phyloP scores from a whole-genome alignment of 306 rosid species.

The Trifolium subterraneum region DNA sequence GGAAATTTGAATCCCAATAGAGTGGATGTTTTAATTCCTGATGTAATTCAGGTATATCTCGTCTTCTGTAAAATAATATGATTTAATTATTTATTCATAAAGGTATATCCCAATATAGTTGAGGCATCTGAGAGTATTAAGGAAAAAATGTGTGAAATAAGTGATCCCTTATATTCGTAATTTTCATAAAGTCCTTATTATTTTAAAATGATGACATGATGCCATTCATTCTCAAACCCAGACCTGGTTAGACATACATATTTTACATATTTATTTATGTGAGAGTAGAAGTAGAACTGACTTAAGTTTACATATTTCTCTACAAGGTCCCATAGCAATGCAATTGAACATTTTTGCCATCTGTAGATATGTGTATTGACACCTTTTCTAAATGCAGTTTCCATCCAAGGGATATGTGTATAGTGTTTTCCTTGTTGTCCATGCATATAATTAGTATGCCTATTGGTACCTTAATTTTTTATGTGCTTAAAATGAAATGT shows the following conservation, averaged over 20 bases:
- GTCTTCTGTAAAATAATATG: conserved; percentile 15
- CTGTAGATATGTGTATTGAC: conserved; percentile 7
- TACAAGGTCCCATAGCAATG: conserved; percentile 2
- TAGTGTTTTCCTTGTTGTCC: conserved; percentile 25
- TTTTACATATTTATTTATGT: conserved; percentile 24
- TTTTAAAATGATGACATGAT: conserved; percentile 22
- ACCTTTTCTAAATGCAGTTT: conserved; percentile 23
- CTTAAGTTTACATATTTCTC: conserved; percentile 24
- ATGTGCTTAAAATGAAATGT: conserved; percentile 16
- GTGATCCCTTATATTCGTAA: conserved; percentile 14
- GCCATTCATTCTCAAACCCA: conserved; percentile 9
- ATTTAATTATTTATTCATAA: conserved; percentile 28
- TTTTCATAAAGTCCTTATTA: not conserved
- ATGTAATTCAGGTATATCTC: conserved; percentile 81
- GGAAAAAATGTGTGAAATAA: conserved; percentile 30
- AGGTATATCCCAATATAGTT: conserved; percentile 12
- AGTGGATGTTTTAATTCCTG: conserved; percentile 92
- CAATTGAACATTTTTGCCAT: not conserved
- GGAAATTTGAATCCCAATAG: conserved; percentile 48
- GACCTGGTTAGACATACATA: conserved; percentile 19
- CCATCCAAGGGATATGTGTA: conserved; percentile 16
- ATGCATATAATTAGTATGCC: conserved; percentile 26
- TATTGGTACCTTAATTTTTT: not conserved
- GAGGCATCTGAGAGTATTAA: conserved; percentile 14
- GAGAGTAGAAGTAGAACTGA: not conserved